phyloP scores from a whole-genome alignment of 2,329 filamentous ascomycete genomes.

The Teratosphaeria viscida region DNA sequence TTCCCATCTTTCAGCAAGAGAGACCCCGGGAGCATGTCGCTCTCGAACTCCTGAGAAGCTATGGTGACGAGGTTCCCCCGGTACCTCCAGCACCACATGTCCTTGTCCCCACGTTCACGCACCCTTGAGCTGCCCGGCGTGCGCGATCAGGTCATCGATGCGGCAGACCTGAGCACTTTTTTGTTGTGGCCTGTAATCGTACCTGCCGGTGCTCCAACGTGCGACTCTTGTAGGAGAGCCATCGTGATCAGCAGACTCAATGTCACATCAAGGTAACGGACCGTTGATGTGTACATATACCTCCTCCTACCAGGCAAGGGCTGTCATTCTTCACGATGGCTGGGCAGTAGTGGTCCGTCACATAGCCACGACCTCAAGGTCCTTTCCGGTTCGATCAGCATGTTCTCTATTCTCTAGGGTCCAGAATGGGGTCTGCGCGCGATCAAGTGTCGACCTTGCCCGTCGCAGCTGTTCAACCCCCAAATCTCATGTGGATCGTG shows the following conservation, averaged over 20 bases:
- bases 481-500: neutral
- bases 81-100: too few species aligned
- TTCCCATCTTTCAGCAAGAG: too few species aligned
- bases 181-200: neutral
- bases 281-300: neutral
- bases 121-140: too few species aligned
- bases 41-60: too few species aligned
- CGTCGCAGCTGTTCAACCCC: neutral
- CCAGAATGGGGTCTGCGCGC: neutral
- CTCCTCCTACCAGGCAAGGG: neutral
- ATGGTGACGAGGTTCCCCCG: too few species aligned
- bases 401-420: neutral
- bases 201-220: neutral
- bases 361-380: neutral
- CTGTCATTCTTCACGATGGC: neutral
- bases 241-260: neutral
- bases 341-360: neutral
- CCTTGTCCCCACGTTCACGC: too few species aligned
- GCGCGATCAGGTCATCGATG: too few species aligned
- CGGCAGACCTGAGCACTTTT: too few species aligned
- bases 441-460: neutral
- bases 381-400: neutral
- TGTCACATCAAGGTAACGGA: neutral
- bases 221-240: neutral
- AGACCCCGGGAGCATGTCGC: too few species aligned